Base-by-base conservation (phyloP, 2,329 filamentous ascomycete genomes). In the Chalaropsis ovoidea region DNA sequence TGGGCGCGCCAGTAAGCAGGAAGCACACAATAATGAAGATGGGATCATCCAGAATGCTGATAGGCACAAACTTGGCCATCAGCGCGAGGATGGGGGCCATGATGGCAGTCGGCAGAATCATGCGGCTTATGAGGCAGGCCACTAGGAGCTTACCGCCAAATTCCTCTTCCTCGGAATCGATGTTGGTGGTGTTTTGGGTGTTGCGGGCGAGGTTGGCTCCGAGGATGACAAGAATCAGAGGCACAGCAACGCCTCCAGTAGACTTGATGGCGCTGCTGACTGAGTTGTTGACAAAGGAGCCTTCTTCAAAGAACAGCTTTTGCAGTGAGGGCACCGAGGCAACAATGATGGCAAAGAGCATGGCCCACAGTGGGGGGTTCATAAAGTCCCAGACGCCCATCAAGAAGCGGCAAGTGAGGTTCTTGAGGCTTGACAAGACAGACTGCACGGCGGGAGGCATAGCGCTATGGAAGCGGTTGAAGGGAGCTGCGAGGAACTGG, bases 1-100 rank as follows among this genome's bases (percentile, higher is more conserved):
- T 95, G 5, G 94, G 94, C 2, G 94, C 94, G 43, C 94, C 94
- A 0, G 90, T 93, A 70, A 99, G 87, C 69, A 99, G 80, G 81
- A 97, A 99, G 77, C 92, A 96, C 43, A 99, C 94, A 70, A 99
- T 90, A 70, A 99, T 86, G 75, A 99, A 99, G 71, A 99, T 99
- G 10, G 94, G 94, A 73, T 99, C 94, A 73, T 95, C 94, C 42
- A 99, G 80, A 71, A 99, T 97, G 78, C 89, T 95, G 72, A 99
- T 82, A 2, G 90, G 90, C 31, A 96, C 83, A 72, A 87, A 96
- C 74, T 96, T 97, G 67, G 94, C 94, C 58, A 88, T 82, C 17
- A 97, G 69, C 0, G 93, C 93, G 43, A 99, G 78, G 58, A 97
- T 78, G 1, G 94, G 94, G 0, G 91, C 89, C 90, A 97, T 97